Conservation (phyloP, 2,329 filamentous ascomycete species). For the Pyricularia pennisetigena region DNA sequence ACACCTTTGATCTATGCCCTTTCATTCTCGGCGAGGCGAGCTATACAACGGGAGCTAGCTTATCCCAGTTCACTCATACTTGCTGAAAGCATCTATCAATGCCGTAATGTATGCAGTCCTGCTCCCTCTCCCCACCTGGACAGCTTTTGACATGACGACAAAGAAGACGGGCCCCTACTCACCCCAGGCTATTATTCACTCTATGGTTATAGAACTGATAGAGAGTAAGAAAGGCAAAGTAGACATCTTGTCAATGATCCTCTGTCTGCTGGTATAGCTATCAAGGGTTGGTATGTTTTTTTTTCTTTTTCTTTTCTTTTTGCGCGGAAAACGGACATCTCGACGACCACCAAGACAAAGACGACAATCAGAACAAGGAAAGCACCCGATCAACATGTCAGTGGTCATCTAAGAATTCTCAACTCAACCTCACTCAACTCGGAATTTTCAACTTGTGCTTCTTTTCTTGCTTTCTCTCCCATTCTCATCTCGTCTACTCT, state of each 20-base stretch:
- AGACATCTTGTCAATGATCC: neutral
- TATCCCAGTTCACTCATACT: neutral
- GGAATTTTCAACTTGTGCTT: slow-evolving; percentile 3
- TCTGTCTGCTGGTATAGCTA: neutral
- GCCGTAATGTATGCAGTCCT: neutral
- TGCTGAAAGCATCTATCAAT: neutral
- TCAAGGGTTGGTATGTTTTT: neutral
- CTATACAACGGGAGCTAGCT: neutral
- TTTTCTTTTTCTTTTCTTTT: neutral
- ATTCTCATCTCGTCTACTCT: neutral
- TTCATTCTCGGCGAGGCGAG: neutral
- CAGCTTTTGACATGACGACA: neutral
- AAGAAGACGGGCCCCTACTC: neutral
- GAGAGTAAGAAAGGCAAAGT: neutral
- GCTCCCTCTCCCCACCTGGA: neutral
- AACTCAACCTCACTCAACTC: neutral
- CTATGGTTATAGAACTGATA: neutral
- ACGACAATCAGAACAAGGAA: slow-evolving; percentile 18
- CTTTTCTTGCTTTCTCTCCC: neutral
- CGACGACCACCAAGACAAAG: slow-evolving; percentile 16
- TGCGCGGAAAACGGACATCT: neutral
- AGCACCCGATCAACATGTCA: slow-evolving; percentile 7
- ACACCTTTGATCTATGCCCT: neutral
- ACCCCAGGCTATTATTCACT: neutral
- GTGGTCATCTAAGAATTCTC: neutral